Conservation (phyloP, 2,329 filamentous ascomycete species). For the Tolypocladium ovalisporum region DNA sequence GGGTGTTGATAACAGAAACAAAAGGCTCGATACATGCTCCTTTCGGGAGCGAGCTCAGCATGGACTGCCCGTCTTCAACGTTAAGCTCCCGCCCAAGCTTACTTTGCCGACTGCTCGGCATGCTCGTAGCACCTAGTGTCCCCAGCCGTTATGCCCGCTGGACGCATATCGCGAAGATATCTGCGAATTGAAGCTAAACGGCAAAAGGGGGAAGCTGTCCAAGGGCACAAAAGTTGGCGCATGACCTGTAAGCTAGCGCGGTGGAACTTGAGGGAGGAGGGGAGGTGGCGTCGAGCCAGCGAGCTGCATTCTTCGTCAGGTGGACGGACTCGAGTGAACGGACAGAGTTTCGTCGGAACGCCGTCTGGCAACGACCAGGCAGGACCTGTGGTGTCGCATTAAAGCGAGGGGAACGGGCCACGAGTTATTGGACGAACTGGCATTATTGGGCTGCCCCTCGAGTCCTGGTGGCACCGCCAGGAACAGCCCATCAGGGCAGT, state of each 20-base stretch:
- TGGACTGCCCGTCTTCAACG: neutral
- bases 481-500: neutral
- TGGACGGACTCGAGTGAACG: neutral
- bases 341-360: neutral
- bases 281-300: slow-evolving; percentile 1
- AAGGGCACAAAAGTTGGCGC: neutral
- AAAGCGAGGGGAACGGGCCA: neutral
- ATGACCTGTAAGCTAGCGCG: neutral
- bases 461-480: neutral
- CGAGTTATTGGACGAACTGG: neutral
- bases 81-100: neutral
- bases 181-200: neutral
- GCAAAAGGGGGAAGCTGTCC: neutral
- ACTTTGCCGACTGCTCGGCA: neutral
- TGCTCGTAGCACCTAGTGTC: neutral
- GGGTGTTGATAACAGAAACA: neutral
- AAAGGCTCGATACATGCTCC: neutral
- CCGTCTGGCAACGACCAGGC: neutral
- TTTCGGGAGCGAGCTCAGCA: neutral
- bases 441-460: neutral
- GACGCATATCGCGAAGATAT: neutral
- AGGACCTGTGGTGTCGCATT: neutral
- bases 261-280: neutral
- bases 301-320: neutral
- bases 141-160: neutral